Evolutionary conservation across 768 basidiomycete genomes (phyloP).

Genomic region (Leccinum aurantiacum): DNA sequence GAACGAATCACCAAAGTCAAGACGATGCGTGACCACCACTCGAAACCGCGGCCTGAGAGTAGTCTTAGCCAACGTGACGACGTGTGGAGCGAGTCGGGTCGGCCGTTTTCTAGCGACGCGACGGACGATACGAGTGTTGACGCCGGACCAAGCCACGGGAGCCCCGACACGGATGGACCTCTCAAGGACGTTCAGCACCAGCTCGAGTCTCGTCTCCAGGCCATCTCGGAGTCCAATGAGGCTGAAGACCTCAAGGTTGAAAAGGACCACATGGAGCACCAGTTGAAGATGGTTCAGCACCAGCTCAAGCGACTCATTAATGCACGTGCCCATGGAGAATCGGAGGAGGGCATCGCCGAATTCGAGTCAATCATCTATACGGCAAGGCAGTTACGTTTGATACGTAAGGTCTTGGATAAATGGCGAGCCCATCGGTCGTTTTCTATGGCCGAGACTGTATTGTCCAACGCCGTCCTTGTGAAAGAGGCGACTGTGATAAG

Average conservation of each 20-base stretch:
- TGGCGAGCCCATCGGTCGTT: constrained; percentile 87
- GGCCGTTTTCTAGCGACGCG: constrained; percentile 73
- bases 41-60: constrained; percentile 84
- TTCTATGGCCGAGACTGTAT: constrained; percentile 87
- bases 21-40: constrained; percentile 78
- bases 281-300: constrained; percentile 72
- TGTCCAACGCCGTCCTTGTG: constrained; percentile 80
- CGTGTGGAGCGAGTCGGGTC: constrained; percentile 86
- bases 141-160: constrained; percentile 53
- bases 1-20: constrained; percentile 94
- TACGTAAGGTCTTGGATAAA: constrained; percentile 76
- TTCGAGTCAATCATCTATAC: constrained; percentile 85
- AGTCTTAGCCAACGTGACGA: constrained; percentile 86
- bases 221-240: constrained; percentile 66
- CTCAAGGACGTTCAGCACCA: constrained; percentile 73
- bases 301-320: constrained; percentile 83
- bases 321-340: constrained; percentile 75
- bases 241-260: constrained; percentile 86
- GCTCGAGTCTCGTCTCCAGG: constrained; percentile 65
- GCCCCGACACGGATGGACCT: constrained; percentile 65
- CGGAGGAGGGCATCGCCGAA: constrained; percentile 55
- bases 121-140: constrained; percentile 91
- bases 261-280: constrained; percentile 92
- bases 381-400: constrained; percentile 77
- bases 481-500: constrained; percentile 97